Evolutionary conservation across 148 eudicot species (phyloP).

Genomic region (Spergularia marina): DNA sequence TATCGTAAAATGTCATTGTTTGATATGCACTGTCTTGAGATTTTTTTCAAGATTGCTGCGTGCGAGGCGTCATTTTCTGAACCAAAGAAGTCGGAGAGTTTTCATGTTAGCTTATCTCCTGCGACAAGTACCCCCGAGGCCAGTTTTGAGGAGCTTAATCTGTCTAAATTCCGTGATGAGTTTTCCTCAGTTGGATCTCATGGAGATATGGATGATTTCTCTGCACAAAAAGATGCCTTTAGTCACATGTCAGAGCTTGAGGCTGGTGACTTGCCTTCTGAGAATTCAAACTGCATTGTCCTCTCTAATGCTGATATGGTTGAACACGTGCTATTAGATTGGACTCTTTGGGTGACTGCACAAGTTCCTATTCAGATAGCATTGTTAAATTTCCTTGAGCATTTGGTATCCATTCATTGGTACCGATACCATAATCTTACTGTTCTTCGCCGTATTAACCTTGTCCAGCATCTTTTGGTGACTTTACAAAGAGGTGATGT

Average conservation of each 20-base stretch:
- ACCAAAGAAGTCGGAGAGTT: slow-evolving; percentile 57
- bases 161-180: slow-evolving; percentile 86
- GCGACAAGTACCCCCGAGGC: slow-evolving; percentile 43
- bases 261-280: slow-evolving; percentile 56
- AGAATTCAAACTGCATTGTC: slow-evolving; percentile 93
- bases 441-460: slow-evolving; percentile 80
- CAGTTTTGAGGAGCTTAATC: slow-evolving; percentile 66
- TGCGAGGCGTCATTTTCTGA: slow-evolving; percentile 96
- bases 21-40: slow-evolving; percentile 95
- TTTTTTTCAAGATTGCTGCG: slow-evolving; percentile 96
- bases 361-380: slow-evolving; percentile 87
- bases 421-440: slow-evolving; percentile 95
- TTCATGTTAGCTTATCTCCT: slow-evolving; percentile 47
- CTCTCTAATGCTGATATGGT: slow-evolving; percentile 97
- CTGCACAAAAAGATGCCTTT: slow-evolving; percentile 75
- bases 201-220: slow-evolving; percentile 89
- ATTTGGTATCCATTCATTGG: slow-evolving; percentile 94
- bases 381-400: slow-evolving; percentile 86
- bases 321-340: slow-evolving; percentile 93
- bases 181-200: slow-evolving; percentile 78
- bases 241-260: slow-evolving; percentile 94
- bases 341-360: slow-evolving; percentile 98
- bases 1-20: slow-evolving; percentile 84
- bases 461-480: slow-evolving; percentile 91
- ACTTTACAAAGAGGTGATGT: slow-evolving; percentile 98